phyloP scores from a whole-genome alignment of 129 eudicot species.

The Heracleum sosnowskyi region DNA sequence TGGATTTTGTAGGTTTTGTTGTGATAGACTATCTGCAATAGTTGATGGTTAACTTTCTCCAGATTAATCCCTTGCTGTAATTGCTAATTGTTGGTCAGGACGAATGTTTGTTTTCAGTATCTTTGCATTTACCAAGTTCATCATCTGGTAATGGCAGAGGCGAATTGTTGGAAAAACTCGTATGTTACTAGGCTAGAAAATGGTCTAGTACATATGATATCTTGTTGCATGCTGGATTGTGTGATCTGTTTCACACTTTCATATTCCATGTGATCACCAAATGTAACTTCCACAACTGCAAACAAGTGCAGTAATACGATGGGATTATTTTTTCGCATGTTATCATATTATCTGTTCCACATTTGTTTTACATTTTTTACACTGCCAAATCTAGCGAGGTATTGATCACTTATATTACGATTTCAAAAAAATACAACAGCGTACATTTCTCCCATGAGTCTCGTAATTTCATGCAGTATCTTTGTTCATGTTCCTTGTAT shows the following conservation, averaged over 20 bases:
- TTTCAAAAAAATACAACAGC: too few species aligned
- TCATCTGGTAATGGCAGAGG: neutral
- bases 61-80: too few species aligned
- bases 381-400: neutral
- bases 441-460: too few species aligned
- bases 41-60: neutral
- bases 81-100: neutral
- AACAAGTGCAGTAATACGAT: neutral
- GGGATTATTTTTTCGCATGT: neutral
- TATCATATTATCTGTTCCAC: neutral
- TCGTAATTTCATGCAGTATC: too few species aligned
- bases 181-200: neutral
- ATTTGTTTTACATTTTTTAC: neutral
- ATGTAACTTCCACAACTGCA: neutral
- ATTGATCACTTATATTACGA: too few species aligned
- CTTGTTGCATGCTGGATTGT: neutral
- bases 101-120: neutral
- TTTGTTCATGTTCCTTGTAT: neutral
- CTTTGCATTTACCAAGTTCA: neutral
- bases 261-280: neutral
- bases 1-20: constrained; percentile 18
- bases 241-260: neutral
- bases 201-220: neutral
- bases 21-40: constrained; percentile 11
- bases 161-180: neutral